Base-by-base conservation (phyloP, 768 basidiomycete species). In the Serendipita sp. region DNA sequence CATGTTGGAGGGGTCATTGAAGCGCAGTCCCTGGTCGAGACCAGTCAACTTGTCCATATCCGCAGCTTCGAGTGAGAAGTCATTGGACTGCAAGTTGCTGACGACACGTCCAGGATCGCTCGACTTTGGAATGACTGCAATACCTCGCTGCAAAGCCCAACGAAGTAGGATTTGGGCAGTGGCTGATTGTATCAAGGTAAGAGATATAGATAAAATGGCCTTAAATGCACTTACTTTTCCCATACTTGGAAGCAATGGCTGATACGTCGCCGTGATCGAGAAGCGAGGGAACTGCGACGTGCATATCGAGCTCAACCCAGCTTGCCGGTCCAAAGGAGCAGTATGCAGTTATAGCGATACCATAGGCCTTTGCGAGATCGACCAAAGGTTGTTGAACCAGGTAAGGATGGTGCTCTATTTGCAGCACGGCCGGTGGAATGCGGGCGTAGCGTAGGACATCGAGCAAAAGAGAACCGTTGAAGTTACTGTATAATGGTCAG, bases 391-490 rank as follows among this genome's bases (percentile, higher is more conserved):
- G 74, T 71, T 83, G 83, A 15, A 77, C 72, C 68, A 83, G 72
- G 72, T 79, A 80, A 10, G 83, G 82, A 71, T 84, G 83, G 36
- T 80, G 71, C 72, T 85, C 84, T 63, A 85, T 75, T 73, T 85
- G 84, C 35, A 83, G 76, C 11, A 82, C 82, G 64, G 80, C 76
- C 1, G 84, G 82, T 68, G 77, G 73, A 70, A 79, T 77, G 68
- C 83, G 82, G 63, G 90, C 90, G 71, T 91, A 91, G 66, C 84
- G 85, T 63, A 88, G 76, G 64, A 92, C 77, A 70, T 93, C 91
- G 54, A 85, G 75, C 69, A 93, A 77, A 63, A 91, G 73, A 10
- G 81, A 78, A 7, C 87, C 88, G 68, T 81, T 79, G 76, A 81
- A 85, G 76, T 92, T 92, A 70, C 88, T 91, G 67, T 63, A 46